Conservation (phyloP, 1,139 yeast species). For the Kodamaea alishanica region DNA sequence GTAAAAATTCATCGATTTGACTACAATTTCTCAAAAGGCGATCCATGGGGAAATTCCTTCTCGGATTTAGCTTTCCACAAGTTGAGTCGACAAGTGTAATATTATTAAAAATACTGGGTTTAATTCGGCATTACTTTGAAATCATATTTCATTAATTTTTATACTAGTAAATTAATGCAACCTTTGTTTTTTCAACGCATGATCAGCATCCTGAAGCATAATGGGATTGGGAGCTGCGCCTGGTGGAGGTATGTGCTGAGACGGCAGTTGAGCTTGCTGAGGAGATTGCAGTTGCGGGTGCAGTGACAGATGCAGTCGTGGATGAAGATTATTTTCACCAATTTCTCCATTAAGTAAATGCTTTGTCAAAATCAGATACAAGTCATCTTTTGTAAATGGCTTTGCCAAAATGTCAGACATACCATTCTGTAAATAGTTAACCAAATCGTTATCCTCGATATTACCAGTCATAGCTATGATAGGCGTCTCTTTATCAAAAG, state of each 20-base stretch:
- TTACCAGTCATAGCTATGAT: constrained; percentile 94
- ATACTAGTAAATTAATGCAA: constrained; percentile 6
- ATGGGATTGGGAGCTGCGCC: constrained; percentile 9
- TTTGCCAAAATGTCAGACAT: constrained; percentile 90
- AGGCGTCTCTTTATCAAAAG: constrained; percentile 80
- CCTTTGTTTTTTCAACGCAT: constrained; percentile 16
- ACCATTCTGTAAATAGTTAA: constrained; percentile 79
- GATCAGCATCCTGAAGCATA: constrained; percentile 8
- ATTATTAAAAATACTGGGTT: constrained; percentile 1
- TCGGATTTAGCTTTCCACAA: constrained; percentile 49
- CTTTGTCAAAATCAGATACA: constrained; percentile 69
- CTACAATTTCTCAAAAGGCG: constrained; percentile 18
- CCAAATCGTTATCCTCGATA: constrained; percentile 74
- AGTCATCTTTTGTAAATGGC: constrained; percentile 84
- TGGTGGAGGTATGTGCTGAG: not conserved
- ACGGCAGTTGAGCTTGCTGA: not conserved
- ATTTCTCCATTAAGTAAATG: constrained; percentile 41
- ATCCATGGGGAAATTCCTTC: constrained; percentile 52
- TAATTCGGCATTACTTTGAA: not conserved
- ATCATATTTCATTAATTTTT: not conserved
- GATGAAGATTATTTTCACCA: constrained; percentile 4
- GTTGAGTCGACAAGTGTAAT: not conserved
- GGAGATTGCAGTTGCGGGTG: constrained; percentile 2
- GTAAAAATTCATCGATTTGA: constrained; percentile 18
- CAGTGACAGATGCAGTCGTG: constrained; percentile 4